These are phyloP conservation scores for Crucibulum laeve DNA, from an alignment of 768 basidiomycete species.

Conservation along the genomic window DNA sequence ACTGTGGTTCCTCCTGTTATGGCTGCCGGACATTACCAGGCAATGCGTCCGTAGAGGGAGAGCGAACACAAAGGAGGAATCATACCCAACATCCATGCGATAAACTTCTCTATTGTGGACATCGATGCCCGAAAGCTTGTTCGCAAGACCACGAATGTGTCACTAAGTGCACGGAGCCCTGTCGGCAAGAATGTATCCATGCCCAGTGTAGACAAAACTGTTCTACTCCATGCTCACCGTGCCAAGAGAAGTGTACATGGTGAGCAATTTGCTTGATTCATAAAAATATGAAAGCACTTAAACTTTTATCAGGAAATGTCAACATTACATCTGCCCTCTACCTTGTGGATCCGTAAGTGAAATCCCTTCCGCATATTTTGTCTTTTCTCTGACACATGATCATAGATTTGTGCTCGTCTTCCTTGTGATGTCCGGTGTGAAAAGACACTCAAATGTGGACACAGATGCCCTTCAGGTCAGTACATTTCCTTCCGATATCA, in stretches of 20 bases:
- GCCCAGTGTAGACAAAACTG: slow-evolving; percentile 44
- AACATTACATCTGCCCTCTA: slow-evolving; percentile 52
- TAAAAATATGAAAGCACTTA: neutral
- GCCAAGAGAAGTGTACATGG: slow-evolving; percentile 61
- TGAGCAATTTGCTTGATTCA: slow-evolving; percentile 4
- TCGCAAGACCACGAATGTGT: slow-evolving; percentile 47
- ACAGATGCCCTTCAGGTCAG: slow-evolving; percentile 64
- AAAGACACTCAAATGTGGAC: slow-evolving; percentile 50
- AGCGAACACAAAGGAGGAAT: slow-evolving; percentile 18
- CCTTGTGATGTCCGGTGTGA: slow-evolving; percentile 59
- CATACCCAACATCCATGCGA: slow-evolving; percentile 49
- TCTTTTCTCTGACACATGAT: neutral
- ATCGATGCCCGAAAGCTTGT: slow-evolving; percentile 46
- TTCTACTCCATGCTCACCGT: slow-evolving; percentile 54
- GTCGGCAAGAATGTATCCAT: slow-evolving; percentile 54
- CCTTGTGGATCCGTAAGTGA: slow-evolving; percentile 64
- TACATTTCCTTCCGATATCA: neutral
- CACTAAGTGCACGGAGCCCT: slow-evolving; percentile 36
- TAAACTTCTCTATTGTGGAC: slow-evolving; percentile 49
- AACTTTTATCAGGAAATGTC: slow-evolving; percentile 38
- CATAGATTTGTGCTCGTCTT: slow-evolving; percentile 57
- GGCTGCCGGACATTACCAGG: slow-evolving; percentile 37
- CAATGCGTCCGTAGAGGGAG: neutral
- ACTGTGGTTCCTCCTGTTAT: slow-evolving; percentile 44
- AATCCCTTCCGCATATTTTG: neutral